Evolutionary conservation across 2,329 filamentous ascomycete genomes (phyloP).

Genomic region (Fusarium paranaense): DNA sequence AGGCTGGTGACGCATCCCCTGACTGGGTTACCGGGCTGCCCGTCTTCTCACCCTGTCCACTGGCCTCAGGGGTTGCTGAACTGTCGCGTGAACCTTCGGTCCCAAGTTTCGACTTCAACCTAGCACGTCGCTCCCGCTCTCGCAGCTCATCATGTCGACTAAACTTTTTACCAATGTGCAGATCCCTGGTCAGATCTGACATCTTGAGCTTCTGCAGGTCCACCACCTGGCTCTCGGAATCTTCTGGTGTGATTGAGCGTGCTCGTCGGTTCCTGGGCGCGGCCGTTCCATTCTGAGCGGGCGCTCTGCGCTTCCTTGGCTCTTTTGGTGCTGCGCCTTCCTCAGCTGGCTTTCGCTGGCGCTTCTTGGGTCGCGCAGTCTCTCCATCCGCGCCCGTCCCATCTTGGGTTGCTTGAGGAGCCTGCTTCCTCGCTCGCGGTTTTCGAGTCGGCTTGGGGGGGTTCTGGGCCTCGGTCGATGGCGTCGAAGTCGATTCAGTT

Average conservation of each 20-base stretch:
- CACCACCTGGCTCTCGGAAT: conserved; percentile 71
- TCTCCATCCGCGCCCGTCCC: conserved; percentile 32
- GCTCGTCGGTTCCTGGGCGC: conserved; percentile 49
- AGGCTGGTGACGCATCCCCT: conserved; percentile 6
- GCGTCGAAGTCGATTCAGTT: conserved; percentile 18
- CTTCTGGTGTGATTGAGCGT: conserved; percentile 69
- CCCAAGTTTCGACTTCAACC: conserved; percentile 47
- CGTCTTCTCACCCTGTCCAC: conserved; percentile 30
- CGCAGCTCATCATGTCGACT: conserved; percentile 79
- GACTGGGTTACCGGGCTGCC: conserved; percentile 38
- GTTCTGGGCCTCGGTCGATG: conserved; percentile 14
- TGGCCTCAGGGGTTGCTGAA: conserved; percentile 36
- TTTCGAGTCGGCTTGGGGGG: conserved; percentile 21
- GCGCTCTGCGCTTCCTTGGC: conserved; percentile 46
- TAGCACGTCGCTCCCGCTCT: conserved; percentile 68
- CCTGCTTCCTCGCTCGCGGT: conserved; percentile 34
- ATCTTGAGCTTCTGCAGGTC: conserved; percentile 77
- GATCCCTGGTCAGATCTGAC: conserved; percentile 76
- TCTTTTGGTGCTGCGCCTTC: conserved; percentile 33
- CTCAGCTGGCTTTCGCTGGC: conserved; percentile 47
- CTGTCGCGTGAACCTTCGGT: conserved; percentile 40
- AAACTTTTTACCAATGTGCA: conserved; percentile 79
- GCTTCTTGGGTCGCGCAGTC: conserved; percentile 47
- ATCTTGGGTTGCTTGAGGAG: conserved; percentile 19
- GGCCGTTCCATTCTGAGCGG: conserved; percentile 38